Evolutionary conservation across 148 eudicot species (phyloP).

Genomic region (Silene latifolia): DNA sequence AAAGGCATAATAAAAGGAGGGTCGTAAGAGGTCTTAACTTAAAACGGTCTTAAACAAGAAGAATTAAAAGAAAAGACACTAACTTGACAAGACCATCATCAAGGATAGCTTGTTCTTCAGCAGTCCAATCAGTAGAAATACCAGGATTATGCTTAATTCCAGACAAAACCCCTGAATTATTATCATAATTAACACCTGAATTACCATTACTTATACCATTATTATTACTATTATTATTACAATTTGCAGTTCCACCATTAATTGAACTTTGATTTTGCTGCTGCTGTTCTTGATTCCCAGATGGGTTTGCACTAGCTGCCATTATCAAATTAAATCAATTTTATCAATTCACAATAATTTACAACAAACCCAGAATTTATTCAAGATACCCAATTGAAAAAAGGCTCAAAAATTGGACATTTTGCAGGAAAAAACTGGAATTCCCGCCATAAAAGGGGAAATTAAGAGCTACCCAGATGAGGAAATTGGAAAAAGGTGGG

Average conservation of each 20-base stretch:
- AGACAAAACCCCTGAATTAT: constrained; percentile 40
- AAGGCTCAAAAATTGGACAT: constrained; percentile 12
- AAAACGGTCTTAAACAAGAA: background rate
- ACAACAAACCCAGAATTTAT: background rate
- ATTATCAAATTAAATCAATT: constrained; percentile 15
- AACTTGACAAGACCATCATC: constrained; percentile 73
- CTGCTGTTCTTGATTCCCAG: constrained; percentile 42
- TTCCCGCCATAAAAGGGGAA: constrained; percentile 33
- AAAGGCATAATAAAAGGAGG: background rate
- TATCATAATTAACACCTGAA: constrained; percentile 44
- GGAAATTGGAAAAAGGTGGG: constrained; percentile 6
- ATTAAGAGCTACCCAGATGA: constrained; percentile 23
- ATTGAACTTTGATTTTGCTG: constrained; percentile 33
- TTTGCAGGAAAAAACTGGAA: background rate
- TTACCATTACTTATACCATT: constrained; percentile 11
- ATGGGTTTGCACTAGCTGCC: constrained; percentile 58
- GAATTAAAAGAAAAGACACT: constrained; percentile 20
- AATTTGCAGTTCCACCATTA: constrained; percentile 30
- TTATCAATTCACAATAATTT: background rate
- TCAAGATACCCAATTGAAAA: constrained; percentile 15
- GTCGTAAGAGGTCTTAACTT: too few relatives aligned
- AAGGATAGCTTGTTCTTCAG: constrained; percentile 68
- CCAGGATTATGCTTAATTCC: constrained; percentile 82
- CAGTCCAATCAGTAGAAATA: constrained; percentile 60
- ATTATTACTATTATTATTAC: background rate